A percentile compares a stretch with the other conserved stretches of the same genome.
Evolutionary conservation across 2,329 filamentous ascomycete species (phyloP).

Genomic region (Trichoderma breve): DNA sequence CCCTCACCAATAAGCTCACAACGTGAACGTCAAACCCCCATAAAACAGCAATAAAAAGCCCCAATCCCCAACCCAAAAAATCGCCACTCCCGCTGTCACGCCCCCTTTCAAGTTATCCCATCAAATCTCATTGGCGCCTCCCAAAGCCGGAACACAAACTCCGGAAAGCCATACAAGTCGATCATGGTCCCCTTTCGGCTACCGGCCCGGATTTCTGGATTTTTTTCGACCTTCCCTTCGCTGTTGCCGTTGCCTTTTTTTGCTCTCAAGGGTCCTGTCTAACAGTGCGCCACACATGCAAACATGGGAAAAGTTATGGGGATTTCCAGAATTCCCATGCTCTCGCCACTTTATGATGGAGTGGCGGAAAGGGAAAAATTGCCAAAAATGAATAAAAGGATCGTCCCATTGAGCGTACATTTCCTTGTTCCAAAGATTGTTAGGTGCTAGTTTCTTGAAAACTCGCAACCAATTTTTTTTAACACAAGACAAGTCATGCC

Average conservation of each 20-base stretch:
- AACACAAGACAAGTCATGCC: background rate
- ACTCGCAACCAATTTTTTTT: background rate
- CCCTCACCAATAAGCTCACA: background rate
- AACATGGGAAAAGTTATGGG: background rate
- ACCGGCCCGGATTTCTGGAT: background rate
- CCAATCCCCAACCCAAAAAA: background rate
- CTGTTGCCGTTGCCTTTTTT: too few species aligned
- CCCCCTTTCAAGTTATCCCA: background rate
- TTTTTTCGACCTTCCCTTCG: background rate
- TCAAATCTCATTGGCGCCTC: background rate
- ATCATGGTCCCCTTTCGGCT: background rate
- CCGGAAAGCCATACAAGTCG: background rate
- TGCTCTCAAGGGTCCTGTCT: background rate
- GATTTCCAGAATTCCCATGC: background rate
- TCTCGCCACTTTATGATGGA: constrained; percentile 3
- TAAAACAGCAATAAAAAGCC: background rate
- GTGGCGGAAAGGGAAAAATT: background rate
- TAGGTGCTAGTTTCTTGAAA: background rate
- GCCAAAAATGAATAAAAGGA: background rate
- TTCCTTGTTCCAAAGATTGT: background rate
- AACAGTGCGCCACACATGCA: background rate
- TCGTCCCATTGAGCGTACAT: background rate
- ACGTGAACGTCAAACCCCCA: background rate
- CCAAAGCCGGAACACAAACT: background rate
- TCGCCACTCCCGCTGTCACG: background rate